These are phyloP conservation scores for Mesotaenium endlicherianum DNA, from an alignment of 139 green algal genomes.

Conservation along the genomic window DNA sequence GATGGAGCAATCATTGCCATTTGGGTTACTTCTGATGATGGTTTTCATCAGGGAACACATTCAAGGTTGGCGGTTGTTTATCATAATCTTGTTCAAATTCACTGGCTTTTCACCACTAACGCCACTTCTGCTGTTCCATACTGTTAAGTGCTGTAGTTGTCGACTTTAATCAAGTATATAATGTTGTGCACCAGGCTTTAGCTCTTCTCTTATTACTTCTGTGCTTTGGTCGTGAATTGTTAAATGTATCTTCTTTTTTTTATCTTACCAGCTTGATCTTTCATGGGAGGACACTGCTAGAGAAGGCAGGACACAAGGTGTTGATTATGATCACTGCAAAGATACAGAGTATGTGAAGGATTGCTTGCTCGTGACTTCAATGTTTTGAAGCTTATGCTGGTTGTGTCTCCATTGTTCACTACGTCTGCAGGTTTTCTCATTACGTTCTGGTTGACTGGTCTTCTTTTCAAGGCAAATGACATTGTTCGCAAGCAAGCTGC, in stretches of 20 bases:
- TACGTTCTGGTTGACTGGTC: slow-evolving; percentile 1
- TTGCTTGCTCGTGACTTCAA: neutral
- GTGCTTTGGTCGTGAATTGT: neutral
- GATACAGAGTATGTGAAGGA: neutral
- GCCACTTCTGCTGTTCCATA: neutral
- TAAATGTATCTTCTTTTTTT: too few relatives aligned
- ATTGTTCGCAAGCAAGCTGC: slow-evolving; percentile 25
- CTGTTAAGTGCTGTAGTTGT: neutral
- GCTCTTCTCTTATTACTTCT: neutral
- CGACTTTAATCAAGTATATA: neutral
- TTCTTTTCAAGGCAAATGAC: slow-evolving; percentile 23
- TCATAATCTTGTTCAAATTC: neutral
- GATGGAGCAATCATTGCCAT: slow-evolving; percentile 36
- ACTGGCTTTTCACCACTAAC: neutral
- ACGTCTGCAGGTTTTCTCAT: slow-evolving; percentile 19
- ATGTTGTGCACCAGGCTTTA: neutral
- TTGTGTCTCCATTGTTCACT: neutral
- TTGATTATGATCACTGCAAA: neutral
- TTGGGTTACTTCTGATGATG: slow-evolving; percentile 14
- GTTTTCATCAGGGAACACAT: slow-evolving; percentile 34
- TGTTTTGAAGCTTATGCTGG: neutral
- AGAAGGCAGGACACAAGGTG: neutral
- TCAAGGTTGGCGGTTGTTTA: slow-evolving; percentile 5
- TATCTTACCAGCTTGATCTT: too few relatives aligned
- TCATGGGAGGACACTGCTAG: too few relatives aligned